Conservation (phyloP, 495 filamentous ascomycete species). For the Hypoxylon lienhwacheense region DNA sequence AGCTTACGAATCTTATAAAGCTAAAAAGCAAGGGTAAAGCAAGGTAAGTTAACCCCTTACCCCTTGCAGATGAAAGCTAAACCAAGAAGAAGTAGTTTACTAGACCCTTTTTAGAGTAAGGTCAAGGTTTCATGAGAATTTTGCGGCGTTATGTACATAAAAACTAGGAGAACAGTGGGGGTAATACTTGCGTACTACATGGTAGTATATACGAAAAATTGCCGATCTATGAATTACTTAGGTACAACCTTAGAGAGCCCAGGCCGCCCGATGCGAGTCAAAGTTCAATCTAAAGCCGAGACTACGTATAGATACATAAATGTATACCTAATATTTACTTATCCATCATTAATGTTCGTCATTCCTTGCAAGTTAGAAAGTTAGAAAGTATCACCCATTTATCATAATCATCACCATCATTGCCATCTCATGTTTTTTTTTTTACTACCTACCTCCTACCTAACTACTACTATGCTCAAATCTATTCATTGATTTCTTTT, state of each 20-base stretch:
- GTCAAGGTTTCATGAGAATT: too few species aligned
- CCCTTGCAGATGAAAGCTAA: slow-evolving; percentile 10
- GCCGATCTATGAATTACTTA: background rate
- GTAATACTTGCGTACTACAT: background rate
- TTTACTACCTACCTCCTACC: background rate
- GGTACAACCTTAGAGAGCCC: background rate
- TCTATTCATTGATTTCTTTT: slow-evolving; percentile 1
- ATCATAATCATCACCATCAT: too few species aligned
- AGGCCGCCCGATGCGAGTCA: slow-evolving; percentile 14
- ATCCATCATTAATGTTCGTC: slow-evolving; percentile 31
- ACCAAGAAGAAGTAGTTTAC: background rate
- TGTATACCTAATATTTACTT: background rate
- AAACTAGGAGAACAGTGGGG: too few species aligned
- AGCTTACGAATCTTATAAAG: too few species aligned
- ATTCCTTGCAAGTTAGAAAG: slow-evolving; percentile 12
- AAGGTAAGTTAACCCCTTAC: slow-evolving; percentile 22
- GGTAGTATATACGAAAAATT: background rate
- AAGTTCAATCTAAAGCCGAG: slow-evolving; percentile 19
- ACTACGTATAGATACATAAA: background rate
- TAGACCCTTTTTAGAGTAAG: background rate
- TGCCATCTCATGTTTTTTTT: slow-evolving; percentile 15
- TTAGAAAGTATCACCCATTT: too few species aligned
- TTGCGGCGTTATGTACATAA: too few species aligned
- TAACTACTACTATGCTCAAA: too few species aligned
- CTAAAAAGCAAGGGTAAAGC: too few species aligned